These are phyloP conservation scores for Exophiala aquamarina DNA, from an alignment of 2,329 filamentous ascomycete species.

Conservation along the genomic window DNA sequence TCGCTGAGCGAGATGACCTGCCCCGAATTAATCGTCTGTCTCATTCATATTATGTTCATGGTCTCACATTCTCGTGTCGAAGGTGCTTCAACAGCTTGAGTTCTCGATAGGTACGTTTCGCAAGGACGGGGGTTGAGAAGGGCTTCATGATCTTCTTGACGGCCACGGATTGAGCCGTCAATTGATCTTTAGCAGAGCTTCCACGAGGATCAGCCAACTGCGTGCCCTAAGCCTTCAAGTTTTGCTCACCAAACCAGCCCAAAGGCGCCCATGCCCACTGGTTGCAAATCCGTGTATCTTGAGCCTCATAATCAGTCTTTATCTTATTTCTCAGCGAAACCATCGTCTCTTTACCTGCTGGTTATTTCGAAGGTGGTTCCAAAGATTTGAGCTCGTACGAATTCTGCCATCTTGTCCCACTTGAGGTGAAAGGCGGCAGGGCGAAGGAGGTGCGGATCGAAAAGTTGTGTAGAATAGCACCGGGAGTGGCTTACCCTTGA, in stretches of 20 bases:
- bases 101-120: slow-evolving; percentile 96
- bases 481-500: neutral
- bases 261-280: slow-evolving; percentile 98
- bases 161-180: slow-evolving; percentile 93
- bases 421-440: neutral
- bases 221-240: no score
- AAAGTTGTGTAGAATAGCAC: neutral
- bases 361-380: slow-evolving; percentile 99
- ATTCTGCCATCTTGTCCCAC: slow-evolving; percentile 93
- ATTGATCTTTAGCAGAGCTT: slow-evolving; percentile 96
- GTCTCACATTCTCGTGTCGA: slow-evolving; percentile 85
- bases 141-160: slow-evolving; percentile 99
- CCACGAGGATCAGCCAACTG: slow-evolving; percentile 15
- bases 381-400: slow-evolving; percentile 98
- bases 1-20: slow-evolving; percentile 97
- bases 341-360: slow-evolving; percentile 69
- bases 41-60: slow-evolving; percentile 24
- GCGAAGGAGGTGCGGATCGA: neutral
- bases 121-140: slow-evolving; percentile 97
- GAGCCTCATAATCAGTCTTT: slow-evolving; percentile 31
- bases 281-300: slow-evolving; percentile 96
- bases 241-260: slow-evolving; percentile 96
- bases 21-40: slow-evolving; percentile 20
- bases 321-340: slow-evolving; percentile 13
- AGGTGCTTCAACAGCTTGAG: slow-evolving; percentile 96